phyloP scores from a whole-genome alignment of 1,284 basidiomycete species.

The Grifola frondosa region DNA sequence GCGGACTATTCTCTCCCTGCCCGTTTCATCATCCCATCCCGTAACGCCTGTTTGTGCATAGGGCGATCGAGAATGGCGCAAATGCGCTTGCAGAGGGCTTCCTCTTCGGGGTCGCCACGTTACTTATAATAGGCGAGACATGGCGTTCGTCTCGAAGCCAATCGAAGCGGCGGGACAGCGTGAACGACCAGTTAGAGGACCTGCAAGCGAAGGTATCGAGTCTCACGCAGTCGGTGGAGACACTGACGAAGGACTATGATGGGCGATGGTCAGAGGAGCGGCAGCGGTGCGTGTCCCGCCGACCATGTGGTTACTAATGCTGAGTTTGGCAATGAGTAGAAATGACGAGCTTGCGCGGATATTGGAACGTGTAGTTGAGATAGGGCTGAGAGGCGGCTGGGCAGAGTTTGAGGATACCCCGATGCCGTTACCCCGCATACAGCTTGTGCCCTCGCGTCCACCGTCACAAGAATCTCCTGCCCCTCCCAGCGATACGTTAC shows the following conservation, averaged over 20 bases:
- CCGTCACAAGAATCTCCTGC: background rate
- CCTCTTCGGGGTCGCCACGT: constrained; percentile 77
- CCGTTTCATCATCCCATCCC: background rate
- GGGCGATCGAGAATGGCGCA: constrained; percentile 88
- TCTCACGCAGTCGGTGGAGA: constrained; percentile 46
- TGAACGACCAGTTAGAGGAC: constrained; percentile 72
- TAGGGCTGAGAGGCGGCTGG: constrained; percentile 70
- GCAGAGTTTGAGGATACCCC: constrained; percentile 60
- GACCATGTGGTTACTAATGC: constrained; percentile 6
- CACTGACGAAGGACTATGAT: constrained; percentile 46
- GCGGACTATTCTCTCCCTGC: constrained; percentile 24
- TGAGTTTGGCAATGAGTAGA: constrained; percentile 32
- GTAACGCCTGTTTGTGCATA: constrained; percentile 31
- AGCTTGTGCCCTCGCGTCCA: constrained; percentile 24
- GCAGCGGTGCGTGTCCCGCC: constrained; percentile 41
- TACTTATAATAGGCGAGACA: constrained; percentile 76
- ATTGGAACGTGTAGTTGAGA: constrained; percentile 69
- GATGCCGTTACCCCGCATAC: constrained; percentile 45
- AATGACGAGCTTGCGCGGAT: constrained; percentile 66
- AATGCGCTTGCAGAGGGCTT: constrained; percentile 86
- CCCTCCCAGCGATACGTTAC: background rate
- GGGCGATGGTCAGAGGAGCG: constrained; percentile 43
- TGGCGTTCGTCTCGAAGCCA: constrained; percentile 76
- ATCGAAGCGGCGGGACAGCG: constrained; percentile 69
- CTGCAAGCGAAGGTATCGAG: constrained; percentile 49